These are phyloP conservation scores for Taphrina populina DNA, from an alignment of 1,139 yeast species.

Conservation along the genomic window DNA sequence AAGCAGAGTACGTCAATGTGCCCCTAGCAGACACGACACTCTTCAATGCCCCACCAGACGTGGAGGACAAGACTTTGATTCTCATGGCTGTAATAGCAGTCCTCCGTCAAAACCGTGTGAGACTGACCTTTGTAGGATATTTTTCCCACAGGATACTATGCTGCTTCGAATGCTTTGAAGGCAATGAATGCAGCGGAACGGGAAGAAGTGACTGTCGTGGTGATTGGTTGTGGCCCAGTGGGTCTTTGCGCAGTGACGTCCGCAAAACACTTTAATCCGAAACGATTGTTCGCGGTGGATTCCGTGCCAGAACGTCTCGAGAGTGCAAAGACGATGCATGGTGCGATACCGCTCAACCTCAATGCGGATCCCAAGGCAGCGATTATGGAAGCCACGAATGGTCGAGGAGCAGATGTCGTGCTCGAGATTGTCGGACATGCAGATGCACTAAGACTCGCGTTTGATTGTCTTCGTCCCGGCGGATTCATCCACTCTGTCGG, in stretches of 20 bases:
- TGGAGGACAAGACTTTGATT: conserved; percentile 18
- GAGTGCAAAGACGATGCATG: conserved; percentile 50
- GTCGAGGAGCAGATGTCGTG: conserved; percentile 56
- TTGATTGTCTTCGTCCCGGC: conserved; percentile 57
- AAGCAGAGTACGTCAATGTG: conserved; percentile 61
- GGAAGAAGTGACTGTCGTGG: conserved; percentile 44
- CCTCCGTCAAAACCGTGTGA: not conserved
- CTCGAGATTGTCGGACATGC: conserved; percentile 60
- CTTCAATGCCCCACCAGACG: conserved; percentile 17
- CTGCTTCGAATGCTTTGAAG: conserved; percentile 53
- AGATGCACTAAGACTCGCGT: conserved; percentile 55
- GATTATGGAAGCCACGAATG: conserved; percentile 46
- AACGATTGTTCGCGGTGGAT: conserved; percentile 52
- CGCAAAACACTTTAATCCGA: conserved; percentile 51
- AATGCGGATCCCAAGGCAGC: conserved; percentile 43
- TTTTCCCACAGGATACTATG: conserved; percentile 61
- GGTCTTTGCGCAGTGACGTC: conserved; percentile 58
- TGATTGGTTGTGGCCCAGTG: conserved; percentile 66
- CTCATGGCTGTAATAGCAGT: conserved; percentile 12
- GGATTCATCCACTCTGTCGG: conserved; percentile 63
- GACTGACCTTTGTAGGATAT: conserved; percentile 51
- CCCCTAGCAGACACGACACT: conserved; percentile 53
- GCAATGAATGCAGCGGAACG: conserved; percentile 41
- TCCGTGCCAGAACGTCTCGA: conserved; percentile 53
- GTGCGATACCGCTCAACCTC: conserved; percentile 52